Base-by-base conservation (phyloP, 1,284 basidiomycete species). In the Puccinia horiana region DNA sequence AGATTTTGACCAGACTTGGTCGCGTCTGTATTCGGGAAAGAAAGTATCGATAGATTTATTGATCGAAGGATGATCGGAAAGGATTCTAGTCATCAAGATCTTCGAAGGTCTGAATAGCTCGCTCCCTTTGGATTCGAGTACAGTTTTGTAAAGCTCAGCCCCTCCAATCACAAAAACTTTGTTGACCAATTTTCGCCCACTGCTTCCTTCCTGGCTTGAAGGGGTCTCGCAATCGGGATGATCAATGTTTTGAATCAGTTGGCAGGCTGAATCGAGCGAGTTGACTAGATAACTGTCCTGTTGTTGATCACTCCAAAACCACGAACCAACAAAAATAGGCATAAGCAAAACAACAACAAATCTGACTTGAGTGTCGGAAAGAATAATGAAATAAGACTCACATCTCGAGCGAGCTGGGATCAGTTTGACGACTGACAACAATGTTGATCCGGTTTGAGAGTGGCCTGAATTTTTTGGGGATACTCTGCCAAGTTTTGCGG, bases 401-500 rank as follows among this genome's bases (percentile, higher is more conserved):
- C 74, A 76, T 76, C 16, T 37, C 74, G 44, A 76, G 52, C 6
- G 11, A 8, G 12, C 23, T 1, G 6, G 74, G 49, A 52, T 75
- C 74, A 29, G 23, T 8, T 14, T 63, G 74, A 2, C 74, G 56
- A 49, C 74, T 76, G 37, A 78, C 89, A 49, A 99, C 91, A 20
- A 96, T 87, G 86, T 99, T 99, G 83, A 91, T 84, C 56, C 97
- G 89, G 44, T 90, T 90, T 63, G 90, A 89, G 37, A 99, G 89
- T 2, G 97, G 97, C 83, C 93, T 90, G 88, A 93, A 94, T 87
- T 92, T 93, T 9, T 86, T 84, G n/a, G 97, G 96, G 83, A 99
- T 99, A 86, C 94, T 94, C 87, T 97, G 94, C 97, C 97, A 99
- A 26, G 95, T 98, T 85, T 94, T 96, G 72, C 96, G 90, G 8